Evolutionary conservation across 306 rosid species (phyloP).

Genomic region (Urtica urens): DNA sequence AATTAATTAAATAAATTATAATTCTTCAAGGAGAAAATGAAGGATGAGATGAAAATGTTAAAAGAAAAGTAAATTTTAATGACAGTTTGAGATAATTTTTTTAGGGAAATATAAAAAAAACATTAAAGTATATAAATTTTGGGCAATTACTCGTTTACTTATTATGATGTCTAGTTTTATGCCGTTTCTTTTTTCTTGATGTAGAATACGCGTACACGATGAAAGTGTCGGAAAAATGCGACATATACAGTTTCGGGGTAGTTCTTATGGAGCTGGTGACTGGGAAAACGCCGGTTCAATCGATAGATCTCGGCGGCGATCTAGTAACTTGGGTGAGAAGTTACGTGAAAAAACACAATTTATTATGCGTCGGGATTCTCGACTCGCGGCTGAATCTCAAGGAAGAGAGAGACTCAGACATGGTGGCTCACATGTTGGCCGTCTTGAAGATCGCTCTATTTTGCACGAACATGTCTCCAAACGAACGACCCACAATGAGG

Average conservation of each 20-base stretch:
- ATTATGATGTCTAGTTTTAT: no score
- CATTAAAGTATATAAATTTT: no score
- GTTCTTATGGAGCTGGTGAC: conserved; percentile 80
- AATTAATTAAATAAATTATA: no score
- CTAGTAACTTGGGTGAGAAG: conserved; percentile 61
- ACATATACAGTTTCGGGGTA: conserved; percentile 74
- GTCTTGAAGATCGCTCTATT: conserved; percentile 59
- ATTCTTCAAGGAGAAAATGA: no score
- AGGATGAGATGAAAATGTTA: no score
- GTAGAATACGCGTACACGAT: conserved; percentile 86
- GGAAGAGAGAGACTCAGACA: conserved; percentile 21
- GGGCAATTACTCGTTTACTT: no score
- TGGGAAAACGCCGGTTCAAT: conserved; percentile 61
- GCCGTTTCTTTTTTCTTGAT: no score
- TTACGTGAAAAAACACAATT: conserved; percentile 27
- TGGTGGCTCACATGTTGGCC: conserved; percentile 50
- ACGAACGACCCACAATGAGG: conserved; percentile 55
- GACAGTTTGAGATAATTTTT: no score
- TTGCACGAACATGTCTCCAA: conserved; percentile 58
- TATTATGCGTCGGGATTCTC: conserved; percentile 36
- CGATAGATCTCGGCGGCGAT: conserved; percentile 70
- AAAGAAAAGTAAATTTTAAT: no score
- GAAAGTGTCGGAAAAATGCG: conserved; percentile 84
- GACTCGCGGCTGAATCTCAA: conserved; percentile 44
- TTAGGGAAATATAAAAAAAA: no score